Evolutionary conservation across 164 flowering plant species (phyloP).

Genomic region (Santalum album): DNA sequence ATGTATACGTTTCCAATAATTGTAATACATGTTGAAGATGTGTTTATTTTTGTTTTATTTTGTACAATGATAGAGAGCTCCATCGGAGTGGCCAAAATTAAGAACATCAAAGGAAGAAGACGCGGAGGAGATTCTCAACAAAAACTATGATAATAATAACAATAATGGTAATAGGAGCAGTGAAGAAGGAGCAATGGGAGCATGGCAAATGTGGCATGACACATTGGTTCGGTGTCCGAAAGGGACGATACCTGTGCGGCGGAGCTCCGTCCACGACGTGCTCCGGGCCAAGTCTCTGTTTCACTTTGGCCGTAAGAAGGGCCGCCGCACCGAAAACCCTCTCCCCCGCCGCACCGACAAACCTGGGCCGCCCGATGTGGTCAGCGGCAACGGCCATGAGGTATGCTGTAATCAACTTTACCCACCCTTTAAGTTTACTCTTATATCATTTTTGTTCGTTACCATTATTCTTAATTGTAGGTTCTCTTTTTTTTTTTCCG

Average conservation of each 20-base stretch:
- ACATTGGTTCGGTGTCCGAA: conserved; percentile 70
- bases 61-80: conserved; percentile 25
- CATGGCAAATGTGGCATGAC: conserved; percentile 88
- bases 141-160: conserved; percentile 3
- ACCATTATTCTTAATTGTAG: too few relatives aligned
- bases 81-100: conserved; percentile 40
- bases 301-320: conserved; percentile 65
- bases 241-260: conserved; percentile 78
- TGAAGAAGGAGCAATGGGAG: conserved; percentile 7
- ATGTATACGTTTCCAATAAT: too few relatives aligned
- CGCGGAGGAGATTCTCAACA: too few relatives aligned
- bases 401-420: conserved; percentile 20
- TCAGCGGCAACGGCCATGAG: conserved; percentile 91
- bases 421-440: too few relatives aligned
- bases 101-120: conserved; percentile 10
- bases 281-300: conserved; percentile 80
- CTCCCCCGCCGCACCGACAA: conserved; percentile 13
- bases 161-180: background rate
- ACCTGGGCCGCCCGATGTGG: conserved; percentile 70
- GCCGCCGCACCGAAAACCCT: conserved; percentile 16
- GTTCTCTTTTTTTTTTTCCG: too few relatives aligned
- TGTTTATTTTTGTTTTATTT: background rate
- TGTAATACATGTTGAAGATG: too few relatives aligned
- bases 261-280: conserved; percentile 71
- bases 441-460: too few relatives aligned